A percentile compares a stretch with the other conserved stretches of the same genome.
Conservation (phyloP, 164 flowering plant species). For the Hamamelis virginiana region DNA sequence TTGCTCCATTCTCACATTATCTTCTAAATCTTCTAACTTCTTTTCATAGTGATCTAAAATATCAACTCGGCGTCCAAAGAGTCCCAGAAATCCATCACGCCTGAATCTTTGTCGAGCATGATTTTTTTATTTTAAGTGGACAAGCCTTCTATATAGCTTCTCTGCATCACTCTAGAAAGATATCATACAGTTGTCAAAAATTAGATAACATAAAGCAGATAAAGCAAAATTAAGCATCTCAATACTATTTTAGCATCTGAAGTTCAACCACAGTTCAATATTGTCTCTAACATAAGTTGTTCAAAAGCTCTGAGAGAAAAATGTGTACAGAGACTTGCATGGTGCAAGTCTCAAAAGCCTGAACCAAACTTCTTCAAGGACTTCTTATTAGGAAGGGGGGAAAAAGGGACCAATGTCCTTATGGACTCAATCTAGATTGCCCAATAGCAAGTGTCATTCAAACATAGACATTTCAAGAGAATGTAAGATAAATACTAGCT, state of each 20-base stretch:
- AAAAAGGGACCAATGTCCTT: too few relatives aligned
- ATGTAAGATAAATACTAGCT: neutral
- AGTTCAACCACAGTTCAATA: neutral
- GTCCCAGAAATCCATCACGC: constrained; percentile 49
- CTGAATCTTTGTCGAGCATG: constrained; percentile 20
- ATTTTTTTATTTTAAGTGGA: constrained; percentile 28
- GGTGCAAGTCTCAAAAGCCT: too few relatives aligned
- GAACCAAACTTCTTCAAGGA: too few relatives aligned
- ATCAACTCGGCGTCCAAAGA: constrained; percentile 49
- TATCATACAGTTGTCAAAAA: neutral
- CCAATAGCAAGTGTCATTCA: neutral
- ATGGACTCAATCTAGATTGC: constrained; percentile 1
- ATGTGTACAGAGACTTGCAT: too few relatives aligned
- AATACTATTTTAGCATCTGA: too few relatives aligned
- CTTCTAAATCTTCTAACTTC: constrained; percentile 47
- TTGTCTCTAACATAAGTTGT: neutral
- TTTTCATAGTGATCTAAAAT: constrained; percentile 43
- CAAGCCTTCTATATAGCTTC: constrained; percentile 38
- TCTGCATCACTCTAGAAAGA: constrained; percentile 41
- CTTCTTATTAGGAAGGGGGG: too few relatives aligned
- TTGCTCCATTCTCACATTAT: constrained; percentile 42
- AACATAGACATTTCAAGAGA: neutral
- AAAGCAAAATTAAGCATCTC: neutral
- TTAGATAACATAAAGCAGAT: neutral
- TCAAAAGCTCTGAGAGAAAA: too few relatives aligned